Percentiles rank a stretch among this genome's conserved stretches.
Conservation (phyloP, 2,329 filamentous ascomycete genomes). For the Fusarium euwallaceae region DNA sequence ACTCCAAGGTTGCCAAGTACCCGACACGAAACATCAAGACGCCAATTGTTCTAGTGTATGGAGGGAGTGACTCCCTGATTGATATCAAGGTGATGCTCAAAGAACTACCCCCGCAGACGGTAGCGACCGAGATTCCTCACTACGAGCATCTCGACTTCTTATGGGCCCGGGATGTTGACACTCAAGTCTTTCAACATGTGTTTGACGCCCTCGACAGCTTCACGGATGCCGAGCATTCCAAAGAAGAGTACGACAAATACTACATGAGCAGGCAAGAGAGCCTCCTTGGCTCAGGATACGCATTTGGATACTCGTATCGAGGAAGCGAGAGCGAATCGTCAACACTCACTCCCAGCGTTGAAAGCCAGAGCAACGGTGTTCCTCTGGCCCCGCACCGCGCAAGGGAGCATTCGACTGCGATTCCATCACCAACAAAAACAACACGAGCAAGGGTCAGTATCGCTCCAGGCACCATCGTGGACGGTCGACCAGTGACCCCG, state of each 20-base stretch:
- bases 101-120: conserved; percentile 86
- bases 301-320: conserved; percentile 43
- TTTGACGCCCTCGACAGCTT: conserved; percentile 88
- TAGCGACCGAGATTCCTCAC: conserved; percentile 87
- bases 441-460: conserved; percentile 31
- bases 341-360: conserved; percentile 44
- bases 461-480: conserved; percentile 25
- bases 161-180: conserved; percentile 89
- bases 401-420: conserved; percentile 39
- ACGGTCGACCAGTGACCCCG: conserved; percentile 35
- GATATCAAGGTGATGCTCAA: conserved; percentile 94
- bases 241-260: conserved; percentile 73
- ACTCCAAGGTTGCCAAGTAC: conserved; percentile 96
- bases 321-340: conserved; percentile 56
- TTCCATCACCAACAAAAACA: conserved; percentile 37
- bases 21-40: conserved; percentile 98
- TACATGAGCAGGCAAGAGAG: conserved; percentile 64
- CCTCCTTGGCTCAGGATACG: conserved; percentile 56
- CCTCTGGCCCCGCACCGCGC: conserved; percentile 45
- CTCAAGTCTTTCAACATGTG: conserved; percentile 89
- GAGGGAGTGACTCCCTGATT: conserved; percentile 92
- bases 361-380: conserved; percentile 19
- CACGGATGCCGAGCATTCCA: conserved; percentile 67
- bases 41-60: conserved; percentile 92
- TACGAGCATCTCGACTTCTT: conserved; percentile 98